phyloP scores from a whole-genome alignment of 108 stramenopile genomes.

The Fragilariopsis cylindrus region DNA sequence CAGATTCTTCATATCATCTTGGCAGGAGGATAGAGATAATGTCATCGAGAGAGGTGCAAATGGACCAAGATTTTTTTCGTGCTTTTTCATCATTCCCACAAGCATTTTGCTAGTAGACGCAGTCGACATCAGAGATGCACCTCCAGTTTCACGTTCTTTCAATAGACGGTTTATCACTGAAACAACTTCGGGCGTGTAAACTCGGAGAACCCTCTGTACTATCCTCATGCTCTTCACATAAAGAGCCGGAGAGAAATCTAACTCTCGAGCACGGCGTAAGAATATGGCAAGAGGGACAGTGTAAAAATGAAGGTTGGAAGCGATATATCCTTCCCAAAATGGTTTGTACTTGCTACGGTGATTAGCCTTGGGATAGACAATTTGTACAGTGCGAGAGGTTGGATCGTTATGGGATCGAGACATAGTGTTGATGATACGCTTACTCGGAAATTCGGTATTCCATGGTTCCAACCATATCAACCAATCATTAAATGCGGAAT shows the following conservation, averaged over 20 bases:
- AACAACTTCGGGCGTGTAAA: conserved; percentile 69
- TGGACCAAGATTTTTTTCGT: conserved; percentile 54
- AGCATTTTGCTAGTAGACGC: background rate
- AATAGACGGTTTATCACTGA: conserved; percentile 57
- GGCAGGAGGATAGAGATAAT: conserved; percentile 51
- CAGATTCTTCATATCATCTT: conserved; percentile 67
- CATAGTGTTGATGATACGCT: conserved; percentile 16
- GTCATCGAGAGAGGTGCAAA: conserved; percentile 55
- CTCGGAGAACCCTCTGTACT: conserved; percentile 72
- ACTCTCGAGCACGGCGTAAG: conserved; percentile 84
- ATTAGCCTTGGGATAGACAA: conserved; percentile 52
- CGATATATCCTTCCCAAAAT: conserved; percentile 82
- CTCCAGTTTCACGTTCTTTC: conserved; percentile 27
- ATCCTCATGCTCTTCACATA: conserved; percentile 53
- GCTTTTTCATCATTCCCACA: conserved; percentile 41
- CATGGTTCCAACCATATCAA: conserved; percentile 87
- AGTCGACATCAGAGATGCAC: conserved; percentile 10
- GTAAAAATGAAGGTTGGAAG: conserved; percentile 77
- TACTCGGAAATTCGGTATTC: conserved; percentile 46
- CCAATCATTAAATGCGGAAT: conserved; percentile 78
- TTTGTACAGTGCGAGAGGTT: conserved; percentile 7
- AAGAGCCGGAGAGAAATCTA: conserved; percentile 74
- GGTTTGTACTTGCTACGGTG: conserved; percentile 57
- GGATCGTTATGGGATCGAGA: conserved; percentile 1
- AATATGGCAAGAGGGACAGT: conserved; percentile 83